phyloP scores from a whole-genome alignment of 306 rosid species.

The Medicago lupulina region DNA sequence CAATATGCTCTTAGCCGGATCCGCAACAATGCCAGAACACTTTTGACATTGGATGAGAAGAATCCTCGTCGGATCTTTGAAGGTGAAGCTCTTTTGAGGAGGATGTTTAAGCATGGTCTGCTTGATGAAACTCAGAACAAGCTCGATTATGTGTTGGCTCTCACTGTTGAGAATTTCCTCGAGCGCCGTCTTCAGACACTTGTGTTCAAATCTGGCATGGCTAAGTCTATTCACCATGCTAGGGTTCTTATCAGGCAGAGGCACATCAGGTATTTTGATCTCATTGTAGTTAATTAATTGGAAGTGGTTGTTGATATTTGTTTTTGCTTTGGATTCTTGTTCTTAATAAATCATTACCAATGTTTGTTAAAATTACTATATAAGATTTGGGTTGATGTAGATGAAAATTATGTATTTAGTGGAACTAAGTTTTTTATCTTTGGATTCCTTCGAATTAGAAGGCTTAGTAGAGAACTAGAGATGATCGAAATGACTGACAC shows the following conservation, averaged over 20 bases:
- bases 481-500: too few species aligned
- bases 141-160: conserved; percentile 71
- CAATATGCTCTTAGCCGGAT: conserved; percentile 68
- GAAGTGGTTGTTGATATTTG: too few species aligned
- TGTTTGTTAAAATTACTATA: too few species aligned
- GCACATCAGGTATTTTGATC: conserved; percentile 53
- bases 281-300: too few species aligned
- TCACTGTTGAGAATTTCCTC: conserved; percentile 69
- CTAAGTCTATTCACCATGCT: conserved; percentile 72
- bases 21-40: conserved; percentile 65
- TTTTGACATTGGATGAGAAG: conserved; percentile 69
- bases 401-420: too few species aligned
- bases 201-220: conserved; percentile 71
- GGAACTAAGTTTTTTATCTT: too few species aligned
- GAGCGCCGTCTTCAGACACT: conserved; percentile 75
- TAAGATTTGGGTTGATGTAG: too few species aligned
- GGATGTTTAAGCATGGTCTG: conserved; percentile 67
- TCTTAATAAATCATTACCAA: too few species aligned
- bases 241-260: conserved; percentile 71
- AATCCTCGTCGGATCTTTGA: conserved; percentile 72
- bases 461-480: too few species aligned
- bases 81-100: conserved; percentile 65
- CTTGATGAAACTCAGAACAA: conserved; percentile 71
- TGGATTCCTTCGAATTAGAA: too few species aligned
- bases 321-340: too few species aligned